These are phyloP conservation scores for Gynostemma pentaphyllum DNA, from an alignment of 306 rosid species.

Conservation along the genomic window DNA sequence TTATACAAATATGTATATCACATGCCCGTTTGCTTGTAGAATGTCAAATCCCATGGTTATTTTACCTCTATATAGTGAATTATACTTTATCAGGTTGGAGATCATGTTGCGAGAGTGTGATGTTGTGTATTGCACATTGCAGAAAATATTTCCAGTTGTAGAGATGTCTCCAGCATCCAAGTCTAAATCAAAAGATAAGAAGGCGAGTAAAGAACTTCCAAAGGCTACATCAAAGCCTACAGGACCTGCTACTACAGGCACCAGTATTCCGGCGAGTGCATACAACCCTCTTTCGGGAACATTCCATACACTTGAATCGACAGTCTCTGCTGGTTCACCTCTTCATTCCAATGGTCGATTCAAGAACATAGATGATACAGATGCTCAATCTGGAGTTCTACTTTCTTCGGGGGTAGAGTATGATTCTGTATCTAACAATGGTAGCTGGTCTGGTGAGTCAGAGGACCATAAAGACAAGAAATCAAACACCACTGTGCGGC, in stretches of 20 bases:
- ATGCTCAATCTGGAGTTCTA: conserved; percentile 63
- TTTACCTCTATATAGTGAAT: not conserved
- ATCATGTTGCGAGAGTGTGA: not conserved
- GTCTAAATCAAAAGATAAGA: conserved; percentile 84
- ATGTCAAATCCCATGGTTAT: not conserved
- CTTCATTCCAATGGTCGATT: conserved; percentile 66
- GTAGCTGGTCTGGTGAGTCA: conserved; percentile 98
- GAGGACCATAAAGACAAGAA: conserved; percentile 82
- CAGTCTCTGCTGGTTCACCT: conserved; percentile 45
- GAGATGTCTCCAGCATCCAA: conserved; percentile 87
- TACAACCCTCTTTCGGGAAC: conserved; percentile 88
- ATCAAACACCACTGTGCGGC: conserved; percentile 36
- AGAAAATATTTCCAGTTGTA: conserved; percentile 8
- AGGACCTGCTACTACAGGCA: conserved; percentile 48
- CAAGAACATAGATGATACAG: conserved; percentile 85
- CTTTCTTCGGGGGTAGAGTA: conserved; percentile 50
- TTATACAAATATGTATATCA: not conserved
- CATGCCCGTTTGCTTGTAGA: not conserved
- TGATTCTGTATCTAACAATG: conserved; percentile 93
- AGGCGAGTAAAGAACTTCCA: conserved; percentile 60
- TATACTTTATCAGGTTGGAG: not conserved
- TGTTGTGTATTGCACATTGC: not conserved
- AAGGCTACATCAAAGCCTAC: conserved; percentile 48
- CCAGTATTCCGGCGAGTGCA: conserved; percentile 64
- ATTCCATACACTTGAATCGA: conserved; percentile 61